Evolutionary conservation across 805 yeast genomes (phyloP).

Genomic region (Dipodascopsis tothii): DNA sequence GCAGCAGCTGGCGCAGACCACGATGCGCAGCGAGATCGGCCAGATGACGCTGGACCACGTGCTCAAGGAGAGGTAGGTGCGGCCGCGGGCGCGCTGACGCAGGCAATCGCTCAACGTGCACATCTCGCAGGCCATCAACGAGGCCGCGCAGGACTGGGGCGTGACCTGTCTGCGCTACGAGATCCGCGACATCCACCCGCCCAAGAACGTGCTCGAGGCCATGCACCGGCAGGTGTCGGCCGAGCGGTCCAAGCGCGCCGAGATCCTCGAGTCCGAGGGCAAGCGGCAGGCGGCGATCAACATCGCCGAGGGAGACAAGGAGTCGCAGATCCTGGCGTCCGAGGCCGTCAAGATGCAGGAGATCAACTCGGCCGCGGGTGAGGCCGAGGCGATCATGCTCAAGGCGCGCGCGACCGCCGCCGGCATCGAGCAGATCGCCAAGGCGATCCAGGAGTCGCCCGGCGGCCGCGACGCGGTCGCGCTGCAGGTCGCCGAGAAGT

Average conservation of each 20-base stretch:
- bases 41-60: conserved; percentile 73
- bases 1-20: conserved; percentile 78
- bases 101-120: conserved; percentile 56
- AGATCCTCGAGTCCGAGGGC: conserved; percentile 81
- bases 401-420: conserved; percentile 68
- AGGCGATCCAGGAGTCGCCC: conserved; percentile 58
- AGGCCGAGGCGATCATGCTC: conserved; percentile 57
- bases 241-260: conserved; percentile 80
- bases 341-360: conserved; percentile 59
- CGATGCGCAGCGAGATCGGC: conserved; percentile 86
- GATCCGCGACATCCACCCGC: conserved; percentile 83
- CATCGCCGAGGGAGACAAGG: conserved; percentile 75
- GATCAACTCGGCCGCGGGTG: conserved; percentile 66
- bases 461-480: conserved; percentile 71
- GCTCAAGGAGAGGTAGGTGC: conserved; percentile 50
- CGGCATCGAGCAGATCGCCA: conserved; percentile 56
- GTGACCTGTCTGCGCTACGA: conserved; percentile 76
- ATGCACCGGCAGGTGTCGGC: conserved; percentile 89
- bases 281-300: conserved; percentile 70
- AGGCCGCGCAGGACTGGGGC: conserved; percentile 83
- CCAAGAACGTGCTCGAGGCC: conserved; percentile 74
- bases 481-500: conserved; percentile 74
- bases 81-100: neutral
- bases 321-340: conserved; percentile 62
- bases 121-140: conserved; percentile 72